Conservation (phyloP, 2,329 filamentous ascomycete species). For the Trichoderma sp. region DNA sequence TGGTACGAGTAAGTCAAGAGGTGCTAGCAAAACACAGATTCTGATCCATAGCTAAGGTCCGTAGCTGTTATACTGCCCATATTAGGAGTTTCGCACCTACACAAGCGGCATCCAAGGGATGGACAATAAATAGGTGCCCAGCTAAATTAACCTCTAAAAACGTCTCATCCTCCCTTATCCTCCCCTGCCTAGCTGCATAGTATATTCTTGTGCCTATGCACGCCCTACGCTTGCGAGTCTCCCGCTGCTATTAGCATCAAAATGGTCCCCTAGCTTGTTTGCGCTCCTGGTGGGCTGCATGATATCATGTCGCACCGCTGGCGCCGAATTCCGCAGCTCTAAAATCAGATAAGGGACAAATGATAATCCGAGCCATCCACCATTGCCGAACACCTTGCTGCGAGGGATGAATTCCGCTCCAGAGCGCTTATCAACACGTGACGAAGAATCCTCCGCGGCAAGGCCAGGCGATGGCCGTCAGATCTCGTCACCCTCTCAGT, state of each 20-base stretch:
- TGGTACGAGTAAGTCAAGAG: neutral
- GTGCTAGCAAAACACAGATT: neutral
- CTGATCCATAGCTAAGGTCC: neutral
- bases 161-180: neutral
- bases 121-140: neutral
- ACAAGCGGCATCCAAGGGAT: neutral
- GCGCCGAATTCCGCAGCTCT: slow-evolving; percentile 6
- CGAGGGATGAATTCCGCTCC: neutral
- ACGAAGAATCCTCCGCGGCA: slow-evolving; percentile 34
- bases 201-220: neutral
- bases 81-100: neutral
- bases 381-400: neutral
- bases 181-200: neutral
- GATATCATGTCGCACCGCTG: slow-evolving; percentile 8
- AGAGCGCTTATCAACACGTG: slow-evolving; percentile 39
- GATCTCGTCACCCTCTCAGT: slow-evolving; percentile 40
- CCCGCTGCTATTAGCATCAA: neutral
- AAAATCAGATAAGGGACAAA: slow-evolving; percentile 14
- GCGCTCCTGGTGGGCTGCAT: slow-evolving; percentile 2
- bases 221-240: neutral
- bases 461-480: slow-evolving; percentile 33
- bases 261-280: neutral
- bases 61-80: neutral
- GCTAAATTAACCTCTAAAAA: neutral
- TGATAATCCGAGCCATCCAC: neutral